Base-by-base conservation (phyloP, 2,329 filamentous ascomycete species). In the Corniculantispora saksenae region DNA sequence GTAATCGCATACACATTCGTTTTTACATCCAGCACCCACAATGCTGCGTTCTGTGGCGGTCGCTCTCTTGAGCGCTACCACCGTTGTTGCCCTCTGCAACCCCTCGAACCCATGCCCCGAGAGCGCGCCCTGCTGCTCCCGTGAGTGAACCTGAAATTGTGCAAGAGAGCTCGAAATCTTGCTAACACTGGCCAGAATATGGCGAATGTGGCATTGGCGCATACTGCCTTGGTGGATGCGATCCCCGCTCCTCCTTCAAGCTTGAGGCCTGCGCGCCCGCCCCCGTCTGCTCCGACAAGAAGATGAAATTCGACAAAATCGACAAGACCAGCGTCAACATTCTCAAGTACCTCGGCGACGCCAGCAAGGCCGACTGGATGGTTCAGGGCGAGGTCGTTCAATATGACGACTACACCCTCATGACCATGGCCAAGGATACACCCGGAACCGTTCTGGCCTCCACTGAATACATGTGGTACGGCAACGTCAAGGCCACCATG, bases 381-480 rank as follows among this genome's bases (percentile, higher is more conserved):
- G 87, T 89, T 61, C 92, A 92, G 76, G 95, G 95, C 69, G 85
- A 87, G 72, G 89, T 93, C 17, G 82, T 91, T 50, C 72, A 81
- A 38, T 89, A 89, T 78, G 81, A 91, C 65, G 86, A 89, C 75
- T 87, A 88, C 68, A 82, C 95, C 2, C 82, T 97, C 60, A 82
- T 99, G 74, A 98, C 94, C 70, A 97, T 99, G 94, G 88, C 92
- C 50, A 86, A 90, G 69, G 85, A 90, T 71, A 94, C 91, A 40
- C 91, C 92, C 48, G 95, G 95, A 63, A 97, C 95, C 12, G 87
- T 99, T 54, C 80, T 99, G 63, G 91, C 93, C 69, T 84, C 86
- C 9, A 94, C 93, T 65, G 84, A 88, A 70, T 98, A 97, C 80
- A 89, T 99, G 79, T 98, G 95, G 95, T 99, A 98, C 78, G 95